Percentiles rank a stretch among this genome's conserved stretches.
Evolutionary conservation across 805 yeast species (phyloP).

Genomic region (Cyberlindnera euphorbiae): DNA sequence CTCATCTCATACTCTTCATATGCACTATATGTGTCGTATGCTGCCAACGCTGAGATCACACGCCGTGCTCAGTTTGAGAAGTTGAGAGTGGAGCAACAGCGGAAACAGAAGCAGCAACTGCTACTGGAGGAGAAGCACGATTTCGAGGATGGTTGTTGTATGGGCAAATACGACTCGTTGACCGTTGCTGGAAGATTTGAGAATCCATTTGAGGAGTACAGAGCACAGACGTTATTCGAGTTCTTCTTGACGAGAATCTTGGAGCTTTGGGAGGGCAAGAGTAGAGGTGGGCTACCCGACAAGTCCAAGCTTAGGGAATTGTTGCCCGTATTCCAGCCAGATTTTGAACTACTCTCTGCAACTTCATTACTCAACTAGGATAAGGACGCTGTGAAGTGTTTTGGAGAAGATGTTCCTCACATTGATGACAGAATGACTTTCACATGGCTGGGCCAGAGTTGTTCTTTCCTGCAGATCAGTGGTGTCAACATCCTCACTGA

Average conservation of each 20-base stretch:
- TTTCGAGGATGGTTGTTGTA: constrained; percentile 1
- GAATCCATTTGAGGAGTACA: constrained; percentile 86
- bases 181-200: constrained; percentile 75
- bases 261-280: constrained; percentile 59
- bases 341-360: constrained; percentile 23
- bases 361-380: constrained; percentile 12
- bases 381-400: constrained; percentile 6
- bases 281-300: constrained; percentile 56
- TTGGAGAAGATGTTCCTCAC: constrained; percentile 28
- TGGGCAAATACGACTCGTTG: constrained; percentile 39
- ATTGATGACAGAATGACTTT: constrained; percentile 48
- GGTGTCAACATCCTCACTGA: constrained; percentile 79
- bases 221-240: constrained; percentile 86
- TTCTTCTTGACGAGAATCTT: constrained; percentile 67
- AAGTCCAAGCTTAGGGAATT: constrained; percentile 43
- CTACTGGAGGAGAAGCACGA: constrained; percentile 1
- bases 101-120: no score
- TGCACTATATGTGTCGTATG: constrained; percentile 54
- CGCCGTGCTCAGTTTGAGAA: constrained; percentile 32
- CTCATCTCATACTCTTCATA: constrained; percentile 54
- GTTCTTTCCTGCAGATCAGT: constrained; percentile 67
- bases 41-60: constrained; percentile 50
- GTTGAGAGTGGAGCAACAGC: constrained; percentile 12
- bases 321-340: constrained; percentile 59
- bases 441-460: constrained; percentile 95